Base-by-base conservation (phyloP, 345 rosid species). In the Noccaea caerulescens region DNA sequence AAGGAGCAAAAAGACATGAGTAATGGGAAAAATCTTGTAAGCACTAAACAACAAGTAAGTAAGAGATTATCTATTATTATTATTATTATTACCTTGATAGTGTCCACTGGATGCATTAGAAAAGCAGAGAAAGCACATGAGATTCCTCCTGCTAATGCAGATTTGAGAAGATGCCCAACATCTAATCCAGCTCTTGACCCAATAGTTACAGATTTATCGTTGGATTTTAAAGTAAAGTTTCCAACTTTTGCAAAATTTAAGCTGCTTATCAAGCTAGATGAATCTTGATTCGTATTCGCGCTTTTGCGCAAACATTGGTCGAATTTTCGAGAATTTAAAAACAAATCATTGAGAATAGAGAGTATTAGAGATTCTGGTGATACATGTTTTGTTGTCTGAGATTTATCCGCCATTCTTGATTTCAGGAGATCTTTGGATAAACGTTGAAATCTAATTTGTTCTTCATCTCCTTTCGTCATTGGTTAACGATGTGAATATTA, bases 101-200 rank as follows among this genome's bases (percentile, higher is more conserved):
- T 85, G 70, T 93, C 98, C 47, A 93, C 81, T 7, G 98, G 98
- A 68, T 90, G 90, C 97, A 93, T 76, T 37, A 93, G 52, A 80
- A 88, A 77, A 58, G 88, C 80, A 54, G 98, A 93, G 68, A 93
- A 87, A 8, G 96, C 97, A 71, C 94, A 87, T 32, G 98, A 85
- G 14, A 93, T 82, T 57, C 98, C 98, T 36, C 98, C 98, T 7
- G 98, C 98, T 79, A 93, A 74, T 46, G 98, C 98, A 58, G 97
- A 91, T 82, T 82, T 85, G 45, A 93, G 80, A 78, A 93, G 96
- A 80, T 87, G 83, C 46, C 84, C 88, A 58, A 92, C 79, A 64
- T 86, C 92, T 54, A 88, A 78, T 76, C 84, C 86, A 68, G 79
- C 82, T 18, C 92, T 88, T 14, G 92, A 81, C 42, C 83, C 74